These are phyloP conservation scores for Tylopilus sp. DNA, from an alignment of 1,284 basidiomycete genomes.

Conservation along the genomic window DNA sequence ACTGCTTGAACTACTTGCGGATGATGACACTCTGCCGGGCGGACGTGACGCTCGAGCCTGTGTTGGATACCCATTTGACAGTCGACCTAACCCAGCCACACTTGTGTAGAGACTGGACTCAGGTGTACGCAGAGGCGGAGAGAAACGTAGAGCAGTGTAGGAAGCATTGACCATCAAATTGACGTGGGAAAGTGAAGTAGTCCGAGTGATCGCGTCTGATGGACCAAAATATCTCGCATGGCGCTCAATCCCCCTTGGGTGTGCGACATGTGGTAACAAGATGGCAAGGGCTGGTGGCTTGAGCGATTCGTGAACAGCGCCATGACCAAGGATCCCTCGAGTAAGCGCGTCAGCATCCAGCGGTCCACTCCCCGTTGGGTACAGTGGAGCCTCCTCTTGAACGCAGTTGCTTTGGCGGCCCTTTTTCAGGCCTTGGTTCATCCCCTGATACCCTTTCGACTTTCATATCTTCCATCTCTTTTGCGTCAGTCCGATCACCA, in stretches of 20 bases:
- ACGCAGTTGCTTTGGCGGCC: conserved; percentile 17
- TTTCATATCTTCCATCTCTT: neutral
- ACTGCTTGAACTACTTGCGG: conserved; percentile 52
- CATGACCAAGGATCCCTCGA: neutral
- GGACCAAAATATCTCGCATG: too few relatives aligned
- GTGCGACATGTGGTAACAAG: too few relatives aligned
- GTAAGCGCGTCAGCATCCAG: neutral
- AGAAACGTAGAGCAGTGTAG: conserved; percentile 25
- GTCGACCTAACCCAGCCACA: conserved; percentile 52
- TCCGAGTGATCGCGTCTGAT: too few relatives aligned
- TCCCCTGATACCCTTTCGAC: neutral
- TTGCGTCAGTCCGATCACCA: neutral
- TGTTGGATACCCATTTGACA: conserved; percentile 48
- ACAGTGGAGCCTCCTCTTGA: conserved; percentile 33
- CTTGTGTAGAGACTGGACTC: conserved; percentile 60
- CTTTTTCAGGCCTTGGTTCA: conserved; percentile 18
- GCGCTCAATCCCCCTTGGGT: too few relatives aligned
- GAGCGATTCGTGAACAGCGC: too few relatives aligned
- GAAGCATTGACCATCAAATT: neutral
- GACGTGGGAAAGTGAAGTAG: too few relatives aligned
- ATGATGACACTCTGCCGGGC: conserved; percentile 48
- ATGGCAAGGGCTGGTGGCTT: too few relatives aligned
- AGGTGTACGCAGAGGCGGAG: conserved; percentile 48
- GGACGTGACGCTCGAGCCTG: conserved; percentile 47
- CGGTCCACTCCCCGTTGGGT: conserved; percentile 22